Percentiles rank a stretch among this genome's conserved stretches.
Evolutionary conservation across 2,329 filamentous ascomycete genomes (phyloP).

Genomic region (Cytospora leucostoma): DNA sequence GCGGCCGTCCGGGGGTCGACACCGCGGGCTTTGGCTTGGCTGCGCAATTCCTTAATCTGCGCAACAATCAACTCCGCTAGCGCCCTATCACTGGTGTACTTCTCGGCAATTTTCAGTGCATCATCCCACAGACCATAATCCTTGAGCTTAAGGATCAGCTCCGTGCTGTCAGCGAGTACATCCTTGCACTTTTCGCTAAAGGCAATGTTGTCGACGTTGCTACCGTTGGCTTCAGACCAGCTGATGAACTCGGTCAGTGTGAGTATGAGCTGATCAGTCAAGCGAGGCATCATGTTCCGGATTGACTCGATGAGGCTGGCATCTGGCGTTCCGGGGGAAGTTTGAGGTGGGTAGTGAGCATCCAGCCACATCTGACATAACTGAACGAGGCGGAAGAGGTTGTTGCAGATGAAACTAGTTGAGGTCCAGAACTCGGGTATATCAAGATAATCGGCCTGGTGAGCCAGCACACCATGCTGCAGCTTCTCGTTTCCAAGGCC

Average conservation of each 20-base stretch:
- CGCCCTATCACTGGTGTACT: slow-evolving; percentile 56
- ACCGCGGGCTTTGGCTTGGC: slow-evolving; percentile 38
- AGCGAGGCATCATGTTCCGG: slow-evolving; percentile 49
- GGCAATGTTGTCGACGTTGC: slow-evolving; percentile 48
- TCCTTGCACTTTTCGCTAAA: slow-evolving; percentile 52
- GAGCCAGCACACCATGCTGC: slow-evolving; percentile 61
- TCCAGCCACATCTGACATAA: slow-evolving; percentile 58
- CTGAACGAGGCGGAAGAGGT: slow-evolving; percentile 60
- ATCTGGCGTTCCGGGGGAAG: slow-evolving; percentile 36
- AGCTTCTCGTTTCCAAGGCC: slow-evolving; percentile 70
- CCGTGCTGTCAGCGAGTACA: slow-evolving; percentile 27
- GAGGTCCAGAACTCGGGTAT: slow-evolving; percentile 88
- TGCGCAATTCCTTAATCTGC: slow-evolving; percentile 49
- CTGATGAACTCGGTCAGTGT: slow-evolving; percentile 55
- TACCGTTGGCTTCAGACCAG: slow-evolving; percentile 49
- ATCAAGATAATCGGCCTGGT: slow-evolving; percentile 59
- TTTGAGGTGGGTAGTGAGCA: slow-evolving; percentile 42
- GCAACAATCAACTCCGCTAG: slow-evolving; percentile 59
- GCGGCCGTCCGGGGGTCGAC: slow-evolving; percentile 39
- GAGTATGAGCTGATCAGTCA: slow-evolving; percentile 58
- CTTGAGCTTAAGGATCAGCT: slow-evolving; percentile 55
- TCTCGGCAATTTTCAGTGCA: slow-evolving; percentile 59
- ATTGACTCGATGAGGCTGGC: slow-evolving; percentile 47
- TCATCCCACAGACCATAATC: slow-evolving; percentile 59
- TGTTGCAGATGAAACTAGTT: slow-evolving; percentile 61